Percentiles rank a stretch among this genome's conserved stretches.
Conservation (phyloP, 768 basidiomycete genomes). For the Favolaschia claudopus region DNA sequence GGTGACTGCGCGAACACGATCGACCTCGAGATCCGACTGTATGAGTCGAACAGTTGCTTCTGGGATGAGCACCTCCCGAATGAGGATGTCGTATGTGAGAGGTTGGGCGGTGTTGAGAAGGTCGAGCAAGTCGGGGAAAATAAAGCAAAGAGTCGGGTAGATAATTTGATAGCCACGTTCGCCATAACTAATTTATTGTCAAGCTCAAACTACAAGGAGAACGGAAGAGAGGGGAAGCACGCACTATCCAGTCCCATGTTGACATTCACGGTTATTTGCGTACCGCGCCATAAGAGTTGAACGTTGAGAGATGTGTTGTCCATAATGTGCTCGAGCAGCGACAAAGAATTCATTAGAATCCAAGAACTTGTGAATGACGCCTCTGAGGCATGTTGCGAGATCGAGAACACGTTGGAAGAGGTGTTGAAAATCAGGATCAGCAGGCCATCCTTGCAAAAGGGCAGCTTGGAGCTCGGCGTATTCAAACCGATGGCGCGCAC, state of each 20-base stretch:
- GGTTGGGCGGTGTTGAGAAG: background rate
- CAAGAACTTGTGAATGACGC: background rate
- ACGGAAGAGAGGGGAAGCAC: background rate
- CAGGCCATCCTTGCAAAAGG: background rate
- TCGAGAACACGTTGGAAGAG: constrained; percentile 3
- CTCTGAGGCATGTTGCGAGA: background rate
- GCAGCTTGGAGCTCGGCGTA: background rate
- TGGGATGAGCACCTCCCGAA: constrained; percentile 1
- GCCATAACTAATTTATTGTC: background rate
- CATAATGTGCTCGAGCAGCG: background rate
- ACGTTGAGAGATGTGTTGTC: background rate
- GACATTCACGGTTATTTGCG: background rate
- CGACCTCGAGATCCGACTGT: background rate
- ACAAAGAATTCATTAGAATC: background rate
- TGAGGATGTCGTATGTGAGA: background rate
- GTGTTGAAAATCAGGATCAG: background rate
- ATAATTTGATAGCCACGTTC: constrained; percentile 1
- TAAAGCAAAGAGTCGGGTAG: background rate
- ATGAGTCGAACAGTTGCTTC: background rate
- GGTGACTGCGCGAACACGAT: background rate
- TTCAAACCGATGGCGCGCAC: background rate
- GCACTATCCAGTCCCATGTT: constrained; percentile 7
- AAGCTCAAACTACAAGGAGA: too few species aligned
- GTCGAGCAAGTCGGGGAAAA: background rate
- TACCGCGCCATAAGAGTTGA: background rate